These are phyloP conservation scores for Ceratocystis ficicola DNA, from an alignment of 2,329 filamentous ascomycete genomes.

Conservation along the genomic window DNA sequence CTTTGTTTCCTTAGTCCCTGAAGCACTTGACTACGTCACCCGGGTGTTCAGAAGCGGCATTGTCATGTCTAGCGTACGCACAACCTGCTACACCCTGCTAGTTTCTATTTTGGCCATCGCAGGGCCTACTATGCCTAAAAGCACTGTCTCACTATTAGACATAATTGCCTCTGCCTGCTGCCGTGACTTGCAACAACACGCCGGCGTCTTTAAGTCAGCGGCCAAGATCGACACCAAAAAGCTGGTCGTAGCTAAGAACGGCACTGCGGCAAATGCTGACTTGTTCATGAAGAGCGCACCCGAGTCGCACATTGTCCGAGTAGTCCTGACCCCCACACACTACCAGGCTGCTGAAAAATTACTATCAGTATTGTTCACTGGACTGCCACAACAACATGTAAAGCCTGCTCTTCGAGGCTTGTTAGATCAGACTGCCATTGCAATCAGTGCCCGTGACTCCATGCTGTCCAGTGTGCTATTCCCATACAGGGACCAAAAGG, in stretches of 20 bases:
- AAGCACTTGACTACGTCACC: constrained; percentile 56
- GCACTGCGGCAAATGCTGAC: constrained; percentile 52
- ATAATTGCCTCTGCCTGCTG: constrained; percentile 57
- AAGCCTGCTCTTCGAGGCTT: constrained; percentile 60
- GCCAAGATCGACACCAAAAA: constrained; percentile 28
- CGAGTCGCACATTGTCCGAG: constrained; percentile 15
- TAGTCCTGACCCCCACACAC: constrained; percentile 36
- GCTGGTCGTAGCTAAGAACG: constrained; percentile 28
- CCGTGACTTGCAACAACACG: constrained; percentile 53
- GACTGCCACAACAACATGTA: constrained; percentile 53
- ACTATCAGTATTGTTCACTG: constrained; percentile 49
- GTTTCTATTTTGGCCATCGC: constrained; percentile 45
- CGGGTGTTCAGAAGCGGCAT: constrained; percentile 56
- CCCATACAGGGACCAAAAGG: constrained; percentile 52
- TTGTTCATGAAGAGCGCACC: constrained; percentile 46
- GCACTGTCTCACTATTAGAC: constrained; percentile 50
- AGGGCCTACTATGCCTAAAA: constrained; percentile 55
- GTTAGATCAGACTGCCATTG: constrained; percentile 68
- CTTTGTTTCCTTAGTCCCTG: constrained; percentile 48
- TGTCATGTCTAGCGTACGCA: constrained; percentile 43
- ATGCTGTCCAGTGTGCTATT: constrained; percentile 76
- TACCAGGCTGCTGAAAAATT: constrained; percentile 47
- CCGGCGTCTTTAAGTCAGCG: constrained; percentile 30
- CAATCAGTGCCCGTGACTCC: constrained; percentile 54
- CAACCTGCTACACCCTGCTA: constrained; percentile 48